Conservation (phyloP, 1,284 basidiomycete species). For the Pisolithus thermaeus region DNA sequence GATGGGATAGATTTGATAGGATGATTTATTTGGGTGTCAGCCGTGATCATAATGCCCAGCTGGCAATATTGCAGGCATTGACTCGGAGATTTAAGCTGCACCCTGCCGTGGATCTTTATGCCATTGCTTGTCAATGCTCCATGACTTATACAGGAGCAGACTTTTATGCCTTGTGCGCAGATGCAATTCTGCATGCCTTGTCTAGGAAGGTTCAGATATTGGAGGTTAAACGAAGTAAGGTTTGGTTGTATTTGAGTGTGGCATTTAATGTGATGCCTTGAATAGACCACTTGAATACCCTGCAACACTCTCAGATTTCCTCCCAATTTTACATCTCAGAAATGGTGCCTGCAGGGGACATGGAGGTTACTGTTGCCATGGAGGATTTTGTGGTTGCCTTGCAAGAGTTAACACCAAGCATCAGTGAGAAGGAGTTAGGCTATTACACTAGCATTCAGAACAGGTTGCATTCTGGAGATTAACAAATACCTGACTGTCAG, state of each 20-base stretch:
- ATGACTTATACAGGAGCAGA: slow-evolving; percentile 97
- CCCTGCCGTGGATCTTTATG: slow-evolving; percentile 58
- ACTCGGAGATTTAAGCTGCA: slow-evolving; percentile 91
- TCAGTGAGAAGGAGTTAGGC: slow-evolving; percentile 84
- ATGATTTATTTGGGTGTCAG: slow-evolving; percentile 96
- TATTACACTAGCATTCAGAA: slow-evolving; percentile 78
- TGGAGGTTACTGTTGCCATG: slow-evolving; percentile 68
- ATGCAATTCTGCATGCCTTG: slow-evolving; percentile 96
- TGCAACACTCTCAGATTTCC: slow-evolving; percentile 69
- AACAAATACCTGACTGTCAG: too few relatives aligned
- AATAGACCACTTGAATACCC: slow-evolving; percentile 47
- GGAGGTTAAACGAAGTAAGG: slow-evolving; percentile 64
- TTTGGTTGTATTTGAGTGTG: background rate
- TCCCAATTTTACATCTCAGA: slow-evolving; percentile 92
- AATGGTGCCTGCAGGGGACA: slow-evolving; percentile 70
- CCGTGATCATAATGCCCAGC: slow-evolving; percentile 81
- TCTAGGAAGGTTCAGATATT: slow-evolving; percentile 80
- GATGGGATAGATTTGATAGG: slow-evolving; percentile 77
- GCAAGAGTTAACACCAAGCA: slow-evolving; percentile 76
- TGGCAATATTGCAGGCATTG: slow-evolving; percentile 84
- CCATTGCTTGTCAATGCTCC: slow-evolving; percentile 74
- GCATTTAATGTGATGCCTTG: background rate
- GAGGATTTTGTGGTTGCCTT: slow-evolving; percentile 80
- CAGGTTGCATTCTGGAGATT: slow-evolving; percentile 40
- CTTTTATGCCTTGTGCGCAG: slow-evolving; percentile 96